phyloP scores from a whole-genome alignment of 345 rosid species.

The Jatropha curcas region DNA sequence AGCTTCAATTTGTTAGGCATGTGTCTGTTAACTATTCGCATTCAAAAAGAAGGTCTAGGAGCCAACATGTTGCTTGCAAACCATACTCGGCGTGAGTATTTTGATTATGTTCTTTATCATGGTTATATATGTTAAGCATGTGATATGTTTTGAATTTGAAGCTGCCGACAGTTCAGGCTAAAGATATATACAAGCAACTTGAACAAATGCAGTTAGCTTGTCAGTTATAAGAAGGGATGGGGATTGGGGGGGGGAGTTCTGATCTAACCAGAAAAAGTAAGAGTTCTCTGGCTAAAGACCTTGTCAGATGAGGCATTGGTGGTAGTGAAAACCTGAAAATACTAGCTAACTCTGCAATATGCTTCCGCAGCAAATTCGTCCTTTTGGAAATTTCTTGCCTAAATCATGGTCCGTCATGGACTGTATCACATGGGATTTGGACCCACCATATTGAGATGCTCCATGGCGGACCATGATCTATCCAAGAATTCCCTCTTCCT shows the following conservation, averaged over 20 bases:
- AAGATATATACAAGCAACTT: neutral
- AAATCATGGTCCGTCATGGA: too few relatives aligned
- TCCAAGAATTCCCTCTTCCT: too few relatives aligned
- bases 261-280: neutral
- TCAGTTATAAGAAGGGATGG: neutral
- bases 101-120: neutral
- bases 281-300: neutral
- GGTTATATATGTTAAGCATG: neutral
- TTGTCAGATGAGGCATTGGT: neutral
- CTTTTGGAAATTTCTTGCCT: too few relatives aligned
- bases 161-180: neutral
- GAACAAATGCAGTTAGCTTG: neutral
- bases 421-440: too few relatives aligned
- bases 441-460: too few relatives aligned
- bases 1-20: slow-evolving; percentile 22
- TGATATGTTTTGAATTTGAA: neutral
- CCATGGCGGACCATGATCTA: too few relatives aligned
- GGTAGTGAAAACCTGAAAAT: neutral
- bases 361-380: neutral
- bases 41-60: slow-evolving; percentile 4
- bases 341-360: neutral
- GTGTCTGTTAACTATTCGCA: slow-evolving; percentile 13
- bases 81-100: slow-evolving; percentile 9
- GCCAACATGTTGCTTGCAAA: neutral
- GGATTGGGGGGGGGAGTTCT: neutral